phyloP scores from a whole-genome alignment of 345 rosid species.

The Gossypium anomalum region DNA sequence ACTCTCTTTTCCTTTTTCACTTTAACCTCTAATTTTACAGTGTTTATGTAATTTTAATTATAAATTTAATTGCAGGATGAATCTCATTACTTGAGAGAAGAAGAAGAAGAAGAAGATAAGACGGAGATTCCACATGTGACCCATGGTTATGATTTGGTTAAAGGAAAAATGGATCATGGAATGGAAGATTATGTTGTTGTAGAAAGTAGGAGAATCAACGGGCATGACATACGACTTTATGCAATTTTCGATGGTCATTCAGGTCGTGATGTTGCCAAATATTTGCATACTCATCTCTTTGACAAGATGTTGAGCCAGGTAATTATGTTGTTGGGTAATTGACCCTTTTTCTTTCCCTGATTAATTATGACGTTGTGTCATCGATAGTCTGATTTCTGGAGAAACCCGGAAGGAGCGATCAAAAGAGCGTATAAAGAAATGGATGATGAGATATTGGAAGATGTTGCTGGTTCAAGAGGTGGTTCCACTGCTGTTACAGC shows the following conservation, averaged over 20 bases:
- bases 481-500: conserved; percentile 54
- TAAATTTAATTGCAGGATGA: not conserved
- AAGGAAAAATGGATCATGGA: conserved; percentile 46
- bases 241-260: conserved; percentile 60
- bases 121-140: conserved; percentile 14
- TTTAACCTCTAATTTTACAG: too few species aligned
- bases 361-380: too few species aligned
- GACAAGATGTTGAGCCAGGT: conserved; percentile 42
- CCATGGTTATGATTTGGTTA: conserved; percentile 47
- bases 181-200: conserved; percentile 57
- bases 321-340: not conserved
- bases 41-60: not conserved
- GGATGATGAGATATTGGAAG: conserved; percentile 34
- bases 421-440: conserved; percentile 38
- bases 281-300: conserved; percentile 43
- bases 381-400: conserved; percentile 42
- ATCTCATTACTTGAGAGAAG: not conserved
- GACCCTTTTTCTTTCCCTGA: not conserved
- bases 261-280: conserved; percentile 42
- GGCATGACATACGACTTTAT: conserved; percentile 39
- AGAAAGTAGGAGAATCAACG: conserved; percentile 29
- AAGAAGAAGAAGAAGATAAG: conserved; percentile 12
- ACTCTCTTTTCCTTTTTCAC: too few species aligned
- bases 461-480: conserved; percentile 36
- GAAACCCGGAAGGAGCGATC: conserved; percentile 28